Evolutionary conservation across 768 basidiomycete species (phyloP).

Genomic region (Xerocomus potaroensis): DNA sequence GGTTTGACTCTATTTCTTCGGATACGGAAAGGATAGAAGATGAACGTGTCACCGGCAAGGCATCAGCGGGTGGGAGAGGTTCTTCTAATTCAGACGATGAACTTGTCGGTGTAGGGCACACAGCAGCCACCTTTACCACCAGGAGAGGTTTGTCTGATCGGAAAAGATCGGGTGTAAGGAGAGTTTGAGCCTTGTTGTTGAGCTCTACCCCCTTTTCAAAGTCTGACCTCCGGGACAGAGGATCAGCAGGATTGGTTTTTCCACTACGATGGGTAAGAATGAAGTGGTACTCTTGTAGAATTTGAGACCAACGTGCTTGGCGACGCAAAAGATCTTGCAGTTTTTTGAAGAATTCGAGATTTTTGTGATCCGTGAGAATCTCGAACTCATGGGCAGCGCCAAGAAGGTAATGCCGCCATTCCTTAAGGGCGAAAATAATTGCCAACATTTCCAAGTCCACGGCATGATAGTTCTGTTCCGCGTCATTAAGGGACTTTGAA

Average conservation of each 20-base stretch:
- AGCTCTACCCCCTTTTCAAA: too few species aligned
- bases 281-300: neutral
- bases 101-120: too few species aligned
- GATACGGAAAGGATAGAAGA: too few species aligned
- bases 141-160: too few species aligned
- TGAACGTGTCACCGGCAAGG: too few species aligned
- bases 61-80: too few species aligned
- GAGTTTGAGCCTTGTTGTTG: too few species aligned
- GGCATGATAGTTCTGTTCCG: slow-evolving; percentile 5
- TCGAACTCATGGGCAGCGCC: neutral
- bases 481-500: neutral
- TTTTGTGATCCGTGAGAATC: slow-evolving; percentile 36
- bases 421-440: neutral
- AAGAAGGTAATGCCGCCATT: slow-evolving; percentile 6
- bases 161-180: too few species aligned
- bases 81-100: too few species aligned
- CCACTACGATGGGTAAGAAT: neutral
- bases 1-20: neutral
- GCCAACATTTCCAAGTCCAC: neutral
- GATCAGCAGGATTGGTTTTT: too few species aligned
- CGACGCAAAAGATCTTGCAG: slow-evolving; percentile 36
- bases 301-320: slow-evolving; percentile 28
- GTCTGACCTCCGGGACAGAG: too few species aligned
- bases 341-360: slow-evolving; percentile 39
- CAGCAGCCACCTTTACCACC: too few species aligned